phyloP scores from a whole-genome alignment of 805 yeast genomes.

The Kregervanrija delftensis region DNA sequence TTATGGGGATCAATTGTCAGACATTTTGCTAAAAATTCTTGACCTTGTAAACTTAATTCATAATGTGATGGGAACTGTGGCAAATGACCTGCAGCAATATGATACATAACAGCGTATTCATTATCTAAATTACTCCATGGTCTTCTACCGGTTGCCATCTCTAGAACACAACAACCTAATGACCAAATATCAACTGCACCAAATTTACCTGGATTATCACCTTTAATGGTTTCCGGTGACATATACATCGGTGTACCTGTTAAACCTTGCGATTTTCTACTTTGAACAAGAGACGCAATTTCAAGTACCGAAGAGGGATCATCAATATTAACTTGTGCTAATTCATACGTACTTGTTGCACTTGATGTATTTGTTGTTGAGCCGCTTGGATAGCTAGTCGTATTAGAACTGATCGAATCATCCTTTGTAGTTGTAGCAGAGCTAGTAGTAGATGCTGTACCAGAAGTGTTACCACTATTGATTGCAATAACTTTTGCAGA shows the following conservation, averaged over 20 bases:
- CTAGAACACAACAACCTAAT: constrained; percentile 89
- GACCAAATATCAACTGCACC: constrained; percentile 92
- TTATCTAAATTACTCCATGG: constrained; percentile 97
- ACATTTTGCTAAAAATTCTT: constrained; percentile 63
- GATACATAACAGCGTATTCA: constrained; percentile 98
- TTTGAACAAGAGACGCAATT: constrained; percentile 3
- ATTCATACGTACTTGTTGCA: constrained; percentile 1
- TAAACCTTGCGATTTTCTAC: constrained; percentile 31
- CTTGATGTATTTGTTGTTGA: background rate
- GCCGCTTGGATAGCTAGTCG: background rate
- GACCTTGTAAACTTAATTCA: constrained; percentile 72
- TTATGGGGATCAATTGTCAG: constrained; percentile 75
- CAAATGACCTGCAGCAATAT: constrained; percentile 89
- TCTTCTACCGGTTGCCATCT: constrained; percentile 93
- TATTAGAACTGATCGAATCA: background rate
- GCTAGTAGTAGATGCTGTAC: constrained; percentile 10
- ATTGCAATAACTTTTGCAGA: constrained; percentile 87
- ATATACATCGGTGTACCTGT: constrained; percentile 99
- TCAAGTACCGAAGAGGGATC: constrained; percentile 1
- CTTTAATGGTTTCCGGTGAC: constrained; percentile 96
- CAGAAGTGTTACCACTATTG: constrained; percentile 8
- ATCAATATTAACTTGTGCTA: constrained; percentile 1
- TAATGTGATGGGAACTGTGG: constrained; percentile 79
- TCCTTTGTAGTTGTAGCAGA: background rate
- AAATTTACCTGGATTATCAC: constrained; percentile 49